A percentile compares a stretch with the other conserved stretches of the same genome.
These are phyloP conservation scores for Bremia lactucae DNA, from an alignment of 352 stramenopile genomes.

Conservation along the genomic window DNA sequence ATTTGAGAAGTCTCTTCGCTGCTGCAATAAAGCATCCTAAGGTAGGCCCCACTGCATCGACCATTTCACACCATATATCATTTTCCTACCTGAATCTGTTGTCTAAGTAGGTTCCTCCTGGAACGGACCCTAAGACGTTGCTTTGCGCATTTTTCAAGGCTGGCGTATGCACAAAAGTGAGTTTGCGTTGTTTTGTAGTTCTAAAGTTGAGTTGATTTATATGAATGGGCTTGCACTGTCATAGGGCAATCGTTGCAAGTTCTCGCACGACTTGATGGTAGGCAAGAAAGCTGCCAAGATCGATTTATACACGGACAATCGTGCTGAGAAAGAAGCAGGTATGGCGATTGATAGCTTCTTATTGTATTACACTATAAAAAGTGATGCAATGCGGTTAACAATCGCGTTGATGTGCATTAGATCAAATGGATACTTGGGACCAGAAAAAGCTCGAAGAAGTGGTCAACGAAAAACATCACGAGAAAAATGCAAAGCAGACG, in stretches of 20 bases:
- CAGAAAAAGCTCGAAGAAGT: slow-evolving; percentile 83
- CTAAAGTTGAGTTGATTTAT: background rate
- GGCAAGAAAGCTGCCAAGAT: slow-evolving; percentile 84
- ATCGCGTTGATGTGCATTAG: slow-evolving; percentile 12
- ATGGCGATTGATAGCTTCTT: background rate
- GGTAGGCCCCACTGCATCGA: slow-evolving; percentile 14
- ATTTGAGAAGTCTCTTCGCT: slow-evolving; percentile 76
- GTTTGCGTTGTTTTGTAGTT: background rate
- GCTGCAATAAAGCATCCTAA: slow-evolving; percentile 82
- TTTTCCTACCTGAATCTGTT: slow-evolving; percentile 8
- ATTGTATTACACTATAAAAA: background rate
- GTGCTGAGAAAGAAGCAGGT: slow-evolving; percentile 55
- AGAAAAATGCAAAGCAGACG: slow-evolving; percentile 71
- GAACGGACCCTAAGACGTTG: slow-evolving; percentile 82
- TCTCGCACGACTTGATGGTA: slow-evolving; percentile 83
- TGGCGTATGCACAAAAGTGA: slow-evolving; percentile 76
- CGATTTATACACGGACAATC: slow-evolving; percentile 80
- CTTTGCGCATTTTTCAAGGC: slow-evolving; percentile 86
- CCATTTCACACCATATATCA: slow-evolving; percentile 1
- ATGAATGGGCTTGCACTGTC: background rate
- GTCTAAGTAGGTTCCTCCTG: slow-evolving; percentile 55
- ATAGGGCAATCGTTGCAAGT: slow-evolving; percentile 82
- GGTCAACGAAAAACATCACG: slow-evolving; percentile 74
- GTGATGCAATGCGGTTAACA: background rate
- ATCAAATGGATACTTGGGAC: slow-evolving; percentile 83